Evolutionary conservation across 768 basidiomycete species (phyloP), one percentile per base, ranked within the genome.

Genomic region (Rhodotorula diobovata): DNA sequence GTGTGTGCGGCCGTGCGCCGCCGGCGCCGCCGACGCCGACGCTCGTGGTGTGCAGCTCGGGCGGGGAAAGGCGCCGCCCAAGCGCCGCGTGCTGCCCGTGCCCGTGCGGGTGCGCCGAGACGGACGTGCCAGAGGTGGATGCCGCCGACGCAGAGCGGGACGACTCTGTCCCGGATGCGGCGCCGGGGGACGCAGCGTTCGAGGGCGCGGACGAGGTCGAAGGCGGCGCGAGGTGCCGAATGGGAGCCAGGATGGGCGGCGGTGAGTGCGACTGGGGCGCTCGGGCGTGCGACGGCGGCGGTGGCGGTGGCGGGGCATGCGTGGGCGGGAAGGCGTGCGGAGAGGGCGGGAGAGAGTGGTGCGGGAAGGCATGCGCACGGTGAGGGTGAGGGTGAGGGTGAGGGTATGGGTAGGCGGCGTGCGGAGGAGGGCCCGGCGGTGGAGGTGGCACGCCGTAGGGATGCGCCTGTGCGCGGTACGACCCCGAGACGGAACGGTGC

Each of bases 161-260:
- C 41, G 41, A 43, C n/a, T 5, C 41, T 15, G 41, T n/a, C n/a
- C n/a, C n/a, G n/a, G n/a, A n/a, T 12, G 50, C 35, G 14, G 46
- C 32, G 18, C 7, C 25, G 21, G 48, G 11, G 25, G 20, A 28
- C 25, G 61, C 18, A 23, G 6, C 21, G 5, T 53, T 16, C 39
- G 21, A 18, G 7, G 58, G n/a, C n/a, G n/a, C 41, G 1, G 48
- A n/a, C 25, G 41, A 45, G 14, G 30, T 5, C 51, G 41, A 9
- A n/a, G 1, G 6, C 7, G 32, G 14, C 37, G n/a, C 2, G 54
- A 48, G 34, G 37, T 59, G 53, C 25, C 69, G 69, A 25, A 66
- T 55, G 2, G 69, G 63, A 3, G 68, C 63, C 41, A 70, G 63
- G 34, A 65, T 39, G 0, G 68, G 55, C 30, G 68, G 68, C 16